phyloP scores from a whole-genome alignment of 352 stramenopile species.

The Pythium apleroticum region DNA sequence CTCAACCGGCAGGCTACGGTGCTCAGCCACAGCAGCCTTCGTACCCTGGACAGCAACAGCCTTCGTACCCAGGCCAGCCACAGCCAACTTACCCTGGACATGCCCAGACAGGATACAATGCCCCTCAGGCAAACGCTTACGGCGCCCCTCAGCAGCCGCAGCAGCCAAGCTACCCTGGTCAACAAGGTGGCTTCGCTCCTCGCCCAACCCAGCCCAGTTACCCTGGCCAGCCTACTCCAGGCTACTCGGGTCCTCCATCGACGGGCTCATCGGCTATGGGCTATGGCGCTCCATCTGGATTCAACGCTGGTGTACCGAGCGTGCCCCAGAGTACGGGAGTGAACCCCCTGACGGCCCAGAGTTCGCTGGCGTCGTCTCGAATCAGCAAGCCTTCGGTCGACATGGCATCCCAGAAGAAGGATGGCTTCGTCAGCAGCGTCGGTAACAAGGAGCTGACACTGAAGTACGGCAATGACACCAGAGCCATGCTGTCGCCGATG shows the following conservation, averaged over 20 bases:
- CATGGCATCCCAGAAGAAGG: conserved; percentile 78
- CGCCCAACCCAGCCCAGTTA: conserved; percentile 31
- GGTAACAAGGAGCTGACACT: conserved; percentile 85
- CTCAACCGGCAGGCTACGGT: conserved; percentile 18
- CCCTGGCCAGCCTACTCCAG: conserved; percentile 39
- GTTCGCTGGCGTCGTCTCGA: conserved; percentile 60
- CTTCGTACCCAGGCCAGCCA: conserved; percentile 34
- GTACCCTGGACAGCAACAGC: conserved; percentile 25
- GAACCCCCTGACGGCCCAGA: conserved; percentile 60
- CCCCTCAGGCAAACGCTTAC: conserved; percentile 32
- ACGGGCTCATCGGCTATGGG: conserved; percentile 27
- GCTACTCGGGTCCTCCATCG: conserved; percentile 54
- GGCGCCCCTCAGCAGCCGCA: conserved; percentile 41
- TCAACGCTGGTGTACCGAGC: conserved; percentile 26
- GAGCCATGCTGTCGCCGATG: conserved; percentile 58
- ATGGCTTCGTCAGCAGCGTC: conserved; percentile 83
- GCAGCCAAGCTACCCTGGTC: conserved; percentile 39
- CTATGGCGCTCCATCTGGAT: conserved; percentile 32
- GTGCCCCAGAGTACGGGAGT: conserved; percentile 65
- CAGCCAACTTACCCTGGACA: conserved; percentile 33
- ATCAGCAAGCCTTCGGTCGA: conserved; percentile 83
- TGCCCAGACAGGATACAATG: conserved; percentile 32
- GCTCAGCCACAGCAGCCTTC: conserved; percentile 21
- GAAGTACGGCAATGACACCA: conserved; percentile 84
- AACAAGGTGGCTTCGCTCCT: conserved; percentile 24